These are phyloP conservation scores for Phalaenopsis equestris DNA, from an alignment of 106 monocot genomes.

Conservation along the genomic window DNA sequence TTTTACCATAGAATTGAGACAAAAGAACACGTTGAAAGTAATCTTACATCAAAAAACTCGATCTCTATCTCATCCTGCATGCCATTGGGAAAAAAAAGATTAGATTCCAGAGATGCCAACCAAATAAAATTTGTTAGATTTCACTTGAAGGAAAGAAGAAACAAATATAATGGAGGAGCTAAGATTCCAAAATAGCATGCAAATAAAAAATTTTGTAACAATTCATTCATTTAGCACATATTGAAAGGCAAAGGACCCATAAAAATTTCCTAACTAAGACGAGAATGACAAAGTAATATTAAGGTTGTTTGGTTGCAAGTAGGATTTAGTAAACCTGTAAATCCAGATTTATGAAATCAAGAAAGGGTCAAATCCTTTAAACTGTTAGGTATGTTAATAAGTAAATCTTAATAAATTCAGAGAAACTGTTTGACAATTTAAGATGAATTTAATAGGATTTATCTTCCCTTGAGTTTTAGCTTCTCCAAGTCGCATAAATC, in stretches of 20 bases:
- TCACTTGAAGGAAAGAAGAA: neutral
- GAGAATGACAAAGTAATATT: neutral
- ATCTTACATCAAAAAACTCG: conserved; percentile 1
- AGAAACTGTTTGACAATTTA: too few species aligned
- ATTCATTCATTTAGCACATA: neutral
- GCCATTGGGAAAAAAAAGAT: neutral
- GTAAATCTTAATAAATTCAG: too few species aligned
- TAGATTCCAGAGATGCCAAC: neutral
- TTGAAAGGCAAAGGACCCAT: neutral
- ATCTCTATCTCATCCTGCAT: conserved; percentile 12
- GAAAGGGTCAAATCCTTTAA: too few species aligned
- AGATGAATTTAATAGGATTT: too few species aligned
- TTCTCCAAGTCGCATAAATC: too few species aligned
- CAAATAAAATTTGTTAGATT: neutral
- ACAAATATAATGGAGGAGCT: neutral
- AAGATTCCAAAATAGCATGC: neutral
- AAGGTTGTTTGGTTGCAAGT: too few species aligned
- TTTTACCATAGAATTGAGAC: neutral
- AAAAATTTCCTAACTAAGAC: neutral
- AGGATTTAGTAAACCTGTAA: too few species aligned
- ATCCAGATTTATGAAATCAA: too few species aligned
- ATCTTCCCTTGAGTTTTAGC: too few species aligned
- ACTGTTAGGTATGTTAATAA: too few species aligned
- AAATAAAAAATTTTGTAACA: neutral
- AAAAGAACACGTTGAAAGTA: neutral